A percentile compares a stretch with the other conserved stretches of the same genome.
These are phyloP conservation scores for Vigna angularis DNA, from an alignment of 306 rosid genomes.

Conservation along the genomic window DNA sequence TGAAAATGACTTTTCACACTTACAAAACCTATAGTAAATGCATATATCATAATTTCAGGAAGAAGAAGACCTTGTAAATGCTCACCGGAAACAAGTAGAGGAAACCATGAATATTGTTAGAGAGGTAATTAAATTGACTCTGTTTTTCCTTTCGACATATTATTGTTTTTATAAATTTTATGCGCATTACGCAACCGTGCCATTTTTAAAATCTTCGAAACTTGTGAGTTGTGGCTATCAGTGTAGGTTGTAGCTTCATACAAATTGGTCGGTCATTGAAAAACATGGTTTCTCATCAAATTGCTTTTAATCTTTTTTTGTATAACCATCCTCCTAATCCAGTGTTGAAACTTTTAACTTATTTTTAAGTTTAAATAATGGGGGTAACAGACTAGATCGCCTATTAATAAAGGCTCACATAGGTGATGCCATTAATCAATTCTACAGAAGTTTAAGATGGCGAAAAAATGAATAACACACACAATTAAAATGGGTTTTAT, in stretches of 20 bases:
- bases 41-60: slow-evolving; percentile 62
- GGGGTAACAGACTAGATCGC: background rate
- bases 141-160: background rate
- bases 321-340: too few relatives aligned
- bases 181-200: background rate
- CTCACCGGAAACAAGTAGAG: slow-evolving; percentile 91
- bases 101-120: slow-evolving; percentile 89
- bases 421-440: background rate
- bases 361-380: background rate
- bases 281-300: background rate
- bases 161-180: slow-evolving; percentile 7
- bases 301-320: too few relatives aligned
- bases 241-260: background rate
- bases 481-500: background rate
- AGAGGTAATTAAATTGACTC: slow-evolving; percentile 65
- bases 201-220: background rate
- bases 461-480: background rate
- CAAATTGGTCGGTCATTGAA: background rate
- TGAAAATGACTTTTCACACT: background rate
- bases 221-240: background rate
- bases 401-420: too few relatives aligned
- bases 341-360: background rate
- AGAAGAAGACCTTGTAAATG: slow-evolving; percentile 86
- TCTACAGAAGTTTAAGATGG: background rate
- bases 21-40: slow-evolving; percentile 8